Percentiles rank a stretch among this genome's conserved stretches.
Conservation (phyloP, 345 rosid species). For the Noccaea bulbosa region DNA sequence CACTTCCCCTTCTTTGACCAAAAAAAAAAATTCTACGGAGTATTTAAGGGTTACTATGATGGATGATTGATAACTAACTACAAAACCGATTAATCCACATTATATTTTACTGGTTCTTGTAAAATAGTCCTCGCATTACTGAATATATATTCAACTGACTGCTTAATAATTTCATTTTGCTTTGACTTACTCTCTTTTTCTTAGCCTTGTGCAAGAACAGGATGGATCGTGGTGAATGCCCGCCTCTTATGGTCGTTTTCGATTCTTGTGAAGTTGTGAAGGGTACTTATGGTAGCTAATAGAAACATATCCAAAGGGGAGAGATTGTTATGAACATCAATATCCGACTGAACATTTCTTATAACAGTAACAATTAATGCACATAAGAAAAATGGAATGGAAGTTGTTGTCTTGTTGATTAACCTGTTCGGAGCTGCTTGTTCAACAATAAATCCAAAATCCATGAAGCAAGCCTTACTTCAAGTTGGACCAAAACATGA, state of each 20-base stretch:
- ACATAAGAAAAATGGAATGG: too few relatives aligned
- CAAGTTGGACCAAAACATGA: constrained; percentile 8
- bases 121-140: too few relatives aligned
- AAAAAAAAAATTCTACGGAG: too few relatives aligned
- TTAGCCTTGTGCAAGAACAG: constrained; percentile 76
- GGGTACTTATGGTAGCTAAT: constrained; percentile 74
- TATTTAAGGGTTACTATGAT: background rate
- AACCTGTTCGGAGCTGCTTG: background rate
- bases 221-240: constrained; percentile 85
- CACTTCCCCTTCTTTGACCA: too few relatives aligned
- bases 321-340: constrained; percentile 76
- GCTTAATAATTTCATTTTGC: too few relatives aligned
- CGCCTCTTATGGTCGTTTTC: constrained; percentile 79
- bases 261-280: constrained; percentile 66
- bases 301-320: constrained; percentile 83
- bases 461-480: constrained; percentile 7
- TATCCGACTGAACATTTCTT: constrained; percentile 97
- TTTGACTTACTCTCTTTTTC: too few relatives aligned
- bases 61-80: background rate
- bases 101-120: background rate
- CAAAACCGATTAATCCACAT: background rate
- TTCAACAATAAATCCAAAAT: constrained; percentile 11
- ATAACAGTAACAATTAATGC: constrained; percentile 35
- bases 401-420: too few relatives aligned
- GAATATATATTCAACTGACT: too few relatives aligned